These are phyloP conservation scores for Fusarium incarnatum DNA, from an alignment of 2,329 filamentous ascomycete genomes.

Conservation along the genomic window DNA sequence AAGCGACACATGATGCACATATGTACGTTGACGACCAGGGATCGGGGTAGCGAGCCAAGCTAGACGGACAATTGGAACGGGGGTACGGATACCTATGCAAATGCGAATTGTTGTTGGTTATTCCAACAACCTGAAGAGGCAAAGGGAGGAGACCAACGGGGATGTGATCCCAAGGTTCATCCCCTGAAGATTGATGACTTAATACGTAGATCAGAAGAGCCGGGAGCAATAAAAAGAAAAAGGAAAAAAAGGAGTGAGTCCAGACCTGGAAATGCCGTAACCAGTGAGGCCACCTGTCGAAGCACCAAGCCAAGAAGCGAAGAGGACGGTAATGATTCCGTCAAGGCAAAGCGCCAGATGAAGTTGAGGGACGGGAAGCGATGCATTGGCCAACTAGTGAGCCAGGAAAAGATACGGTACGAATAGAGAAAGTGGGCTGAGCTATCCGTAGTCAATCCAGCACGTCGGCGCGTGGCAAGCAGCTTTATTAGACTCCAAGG, in stretches of 20 bases:
- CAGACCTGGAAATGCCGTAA: conserved; percentile 4
- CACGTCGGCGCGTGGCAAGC: conserved; percentile 32
- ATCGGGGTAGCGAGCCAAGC: conserved; percentile 20
- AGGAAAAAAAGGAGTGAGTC: background rate
- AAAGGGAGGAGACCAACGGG: background rate
- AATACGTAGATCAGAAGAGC: background rate
- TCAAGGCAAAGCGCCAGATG: conserved; percentile 18
- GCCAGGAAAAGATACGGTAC: conserved; percentile 11
- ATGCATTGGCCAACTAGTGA: conserved; percentile 42
- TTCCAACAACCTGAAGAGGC: conserved; percentile 9
- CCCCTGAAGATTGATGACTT: background rate
- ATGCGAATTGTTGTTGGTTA: conserved; percentile 14
- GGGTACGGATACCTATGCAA: background rate
- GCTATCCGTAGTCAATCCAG: conserved; percentile 24
- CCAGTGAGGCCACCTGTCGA: conserved; percentile 18
- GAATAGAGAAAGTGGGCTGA: conserved; percentile 40
- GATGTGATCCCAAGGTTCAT: conserved; percentile 2
- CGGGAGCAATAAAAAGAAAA: conserved; percentile 9
- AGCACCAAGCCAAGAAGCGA: conserved; percentile 8
- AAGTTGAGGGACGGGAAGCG: conserved; percentile 21
- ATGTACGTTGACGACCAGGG: conserved; percentile 32
- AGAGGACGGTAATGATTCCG: conserved; percentile 14
- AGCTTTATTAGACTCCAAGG: conserved; percentile 31
- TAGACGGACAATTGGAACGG: conserved; percentile 6
- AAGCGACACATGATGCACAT: conserved; percentile 41